phyloP scores from a whole-genome alignment of 2,329 filamentous ascomycete species.

The Domatiomyces catenatus region DNA sequence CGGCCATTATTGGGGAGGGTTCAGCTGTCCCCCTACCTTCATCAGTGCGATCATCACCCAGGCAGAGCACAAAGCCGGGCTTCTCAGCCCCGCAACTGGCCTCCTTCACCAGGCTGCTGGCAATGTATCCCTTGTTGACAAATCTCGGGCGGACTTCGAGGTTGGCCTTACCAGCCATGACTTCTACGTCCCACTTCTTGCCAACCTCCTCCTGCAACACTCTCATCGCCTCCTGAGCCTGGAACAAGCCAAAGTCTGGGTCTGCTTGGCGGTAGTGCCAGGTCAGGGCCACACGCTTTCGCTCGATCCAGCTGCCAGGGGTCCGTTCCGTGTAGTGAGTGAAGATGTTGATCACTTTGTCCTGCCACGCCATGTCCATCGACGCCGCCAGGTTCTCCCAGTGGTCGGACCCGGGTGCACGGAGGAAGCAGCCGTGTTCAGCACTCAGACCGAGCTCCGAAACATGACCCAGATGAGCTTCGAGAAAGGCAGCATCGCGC shows the following conservation, averaged over 20 bases:
- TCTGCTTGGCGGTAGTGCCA: conserved; percentile 95
- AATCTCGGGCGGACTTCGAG: conserved; percentile 91
- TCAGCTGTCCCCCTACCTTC: conserved; percentile 49
- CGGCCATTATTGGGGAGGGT: background rate
- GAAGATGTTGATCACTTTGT: conserved; percentile 69
- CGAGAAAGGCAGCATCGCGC: conserved; percentile 78
- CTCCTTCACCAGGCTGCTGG: conserved; percentile 60
- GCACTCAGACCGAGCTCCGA: conserved; percentile 79
- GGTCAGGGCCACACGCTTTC: conserved; percentile 83
- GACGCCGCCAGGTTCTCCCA: conserved; percentile 85
- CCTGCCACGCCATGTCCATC: conserved; percentile 85
- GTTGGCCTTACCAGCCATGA: conserved; percentile 95
- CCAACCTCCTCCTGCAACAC: conserved; percentile 63
- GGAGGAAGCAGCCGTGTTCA: conserved; percentile 92
- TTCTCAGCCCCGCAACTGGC: conserved; percentile 45
- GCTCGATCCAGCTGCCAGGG: conserved; percentile 80
- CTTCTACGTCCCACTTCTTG: conserved; percentile 76
- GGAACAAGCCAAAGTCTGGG: conserved; percentile 65
- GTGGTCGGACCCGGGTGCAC: conserved; percentile 55
- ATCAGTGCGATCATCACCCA: conserved; percentile 93
- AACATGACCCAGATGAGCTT: conserved; percentile 86
- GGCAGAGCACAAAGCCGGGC: conserved; percentile 75
- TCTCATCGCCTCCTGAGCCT: conserved; percentile 66
- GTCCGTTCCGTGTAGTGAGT: conserved; percentile 77
- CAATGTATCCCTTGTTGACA: conserved; percentile 96